Evolutionary conservation across 2,329 filamentous ascomycete species (phyloP), one percentile per base, ranked within the genome.

Genomic region (Aspergillus brasiliensis): DNA sequence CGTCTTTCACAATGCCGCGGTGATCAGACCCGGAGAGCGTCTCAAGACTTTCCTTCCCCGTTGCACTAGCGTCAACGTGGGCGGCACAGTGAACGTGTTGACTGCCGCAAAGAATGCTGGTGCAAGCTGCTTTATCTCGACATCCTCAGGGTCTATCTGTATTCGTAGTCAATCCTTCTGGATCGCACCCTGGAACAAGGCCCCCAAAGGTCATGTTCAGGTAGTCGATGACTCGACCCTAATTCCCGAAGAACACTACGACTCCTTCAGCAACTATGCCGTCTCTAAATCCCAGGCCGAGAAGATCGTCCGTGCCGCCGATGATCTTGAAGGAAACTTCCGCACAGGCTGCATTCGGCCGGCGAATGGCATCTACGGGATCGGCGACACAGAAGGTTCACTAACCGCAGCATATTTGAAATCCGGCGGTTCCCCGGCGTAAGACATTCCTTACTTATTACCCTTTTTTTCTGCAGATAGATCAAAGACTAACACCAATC

Each of bases 1-100:
- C 1, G 83, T 86, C 13, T 85, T 83, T 66, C 84, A 86, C 72
- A 85, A 81, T 0, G 84, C 83, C 2, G 84, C 84, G 1, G 75
- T 80, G 5, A 85, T 86, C 59, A 75, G 82, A 10, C 78, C 82
- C 0, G 78, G 75, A 15, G 83, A 86, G 57, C 79, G 84, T 6
- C 75, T 78, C 52, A 66, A 69, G 48, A 70, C 76, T 31, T 73
- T 82, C 31, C 83, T 85, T 62, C 69, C 75, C 23, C 77, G 79
- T 25, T 77, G 78, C 56, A 76, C 76, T 51, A 71, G 74, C 17
- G 82, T 85, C 56, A 87, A 86, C 61, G 75, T 84, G 23, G 69
- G 66, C 8, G 84, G 84, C 8, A 82, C 83, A 2, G 71, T 71
- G 17, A 81, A 84, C 63, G 77, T 84, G 0, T 67, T 86, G 5